Base-by-base conservation (phyloP, 352 stramenopile species). In the Peronospora destructor region DNA sequence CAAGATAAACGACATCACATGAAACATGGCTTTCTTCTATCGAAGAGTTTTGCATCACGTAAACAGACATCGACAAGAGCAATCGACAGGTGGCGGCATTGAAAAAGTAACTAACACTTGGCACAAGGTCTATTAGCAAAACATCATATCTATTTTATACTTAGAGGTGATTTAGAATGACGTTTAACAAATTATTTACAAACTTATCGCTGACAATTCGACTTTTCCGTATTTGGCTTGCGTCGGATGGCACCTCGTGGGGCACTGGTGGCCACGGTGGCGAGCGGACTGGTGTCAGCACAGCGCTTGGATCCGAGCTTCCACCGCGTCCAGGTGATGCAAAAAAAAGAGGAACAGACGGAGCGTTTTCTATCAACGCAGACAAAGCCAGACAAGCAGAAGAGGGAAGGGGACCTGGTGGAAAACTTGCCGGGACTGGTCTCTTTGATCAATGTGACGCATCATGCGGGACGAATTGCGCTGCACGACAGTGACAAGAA, bases 51-150 rank as follows among this genome's bases (percentile, higher is more conserved):
- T 94, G 95, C 16, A 94, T 98, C 43, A 94, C 98, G 32, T 98
- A 90, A 89, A 98, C 97, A 64, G 94, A 91, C n/a, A 87, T 95
- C 44, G 88, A 98, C 59, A 97, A 97, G 62, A 82, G 86, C 57
- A 86, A 75, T 36, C 71, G 85, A 7, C 69, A 93, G 47, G 78
- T 94, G 11, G 85, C 98, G 12, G 95, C 93, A 9, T 71, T 98
- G 21, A 98, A 98, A 61, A 98, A 98, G 61, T 98, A n/a, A n/a
- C n/a, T n/a, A n/a, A n/a, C n/a, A n/a, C n/a, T n/a, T n/a, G n/a
- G n/a, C n/a, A n/a, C n/a, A n/a, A n/a, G n/a, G n/a, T n/a, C n/a
- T n/a, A n/a, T n/a, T n/a, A n/a, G n/a, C n/a, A n/a, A n/a, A n/a
- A n/a, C n/a, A n/a, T n/a, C n/a, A n/a, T n/a, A n/a, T n/a, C n/a